phyloP scores from a whole-genome alignment of 2,329 filamentous ascomycete genomes.

The Fusarium tuaranense region DNA sequence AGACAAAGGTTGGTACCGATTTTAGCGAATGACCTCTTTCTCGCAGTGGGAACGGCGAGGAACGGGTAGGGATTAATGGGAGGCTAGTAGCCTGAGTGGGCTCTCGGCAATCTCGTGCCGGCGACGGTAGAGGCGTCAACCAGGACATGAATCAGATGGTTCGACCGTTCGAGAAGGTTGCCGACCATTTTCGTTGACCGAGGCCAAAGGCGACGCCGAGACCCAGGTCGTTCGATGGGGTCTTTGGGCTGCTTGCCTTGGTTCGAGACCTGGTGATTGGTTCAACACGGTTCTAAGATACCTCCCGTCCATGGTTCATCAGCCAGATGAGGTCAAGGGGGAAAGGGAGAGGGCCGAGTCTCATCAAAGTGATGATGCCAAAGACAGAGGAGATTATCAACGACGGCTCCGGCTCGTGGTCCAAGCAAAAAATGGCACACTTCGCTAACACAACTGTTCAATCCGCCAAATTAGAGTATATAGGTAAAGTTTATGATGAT shows the following conservation, averaged over 20 bases:
- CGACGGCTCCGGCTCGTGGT: background rate
- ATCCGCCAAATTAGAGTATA: too few relatives aligned
- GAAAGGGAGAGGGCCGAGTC: background rate
- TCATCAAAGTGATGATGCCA: background rate
- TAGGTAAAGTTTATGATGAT: too few relatives aligned
- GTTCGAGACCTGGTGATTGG: constrained; percentile 25
- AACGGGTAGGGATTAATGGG: constrained; percentile 8
- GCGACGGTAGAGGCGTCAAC: constrained; percentile 15
- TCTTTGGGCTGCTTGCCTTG: background rate
- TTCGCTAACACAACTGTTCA: too few relatives aligned
- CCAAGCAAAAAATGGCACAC: too few relatives aligned
- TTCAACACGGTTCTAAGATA: background rate
- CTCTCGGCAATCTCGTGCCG: constrained; percentile 40
- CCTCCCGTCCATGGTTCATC: constrained; percentile 7
- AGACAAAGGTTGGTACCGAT: constrained; percentile 30
- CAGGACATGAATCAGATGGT: constrained; percentile 28
- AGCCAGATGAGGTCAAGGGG: constrained; percentile 5
- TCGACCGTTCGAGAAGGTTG: constrained; percentile 21
- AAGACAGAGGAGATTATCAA: background rate
- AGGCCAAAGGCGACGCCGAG: constrained; percentile 23
- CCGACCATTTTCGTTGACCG: constrained; percentile 38
- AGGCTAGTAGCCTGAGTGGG: constrained; percentile 19
- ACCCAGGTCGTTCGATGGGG: constrained; percentile 18
- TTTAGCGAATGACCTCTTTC: constrained; percentile 16
- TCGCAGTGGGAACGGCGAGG: constrained; percentile 14